A percentile compares a stretch with the other conserved stretches of the same genome.
phyloP scores from a whole-genome alignment of 2,329 filamentous ascomycete species.

The Monilinia laxa region DNA sequence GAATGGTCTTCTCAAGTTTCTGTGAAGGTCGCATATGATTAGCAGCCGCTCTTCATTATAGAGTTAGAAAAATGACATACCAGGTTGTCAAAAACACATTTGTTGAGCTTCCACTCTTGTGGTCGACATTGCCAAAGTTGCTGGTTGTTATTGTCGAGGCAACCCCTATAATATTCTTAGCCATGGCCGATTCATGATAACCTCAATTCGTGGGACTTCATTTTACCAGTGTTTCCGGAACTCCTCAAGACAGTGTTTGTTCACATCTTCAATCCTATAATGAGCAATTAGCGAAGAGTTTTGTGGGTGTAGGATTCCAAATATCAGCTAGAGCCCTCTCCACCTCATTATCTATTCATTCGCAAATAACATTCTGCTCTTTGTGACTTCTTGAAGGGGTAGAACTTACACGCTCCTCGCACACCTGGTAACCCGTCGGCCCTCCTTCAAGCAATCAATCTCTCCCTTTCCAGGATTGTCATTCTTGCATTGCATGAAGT shows the following conservation, averaged over 20 bases:
- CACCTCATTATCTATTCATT: constrained; percentile 25
- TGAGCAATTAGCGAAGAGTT: constrained; percentile 22
- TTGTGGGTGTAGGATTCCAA: not conserved
- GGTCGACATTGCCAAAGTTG: constrained; percentile 94
- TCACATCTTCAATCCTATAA: constrained; percentile 84
- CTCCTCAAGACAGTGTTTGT: constrained; percentile 86
- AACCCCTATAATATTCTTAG: constrained; percentile 54
- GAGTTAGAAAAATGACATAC: constrained; percentile 53
- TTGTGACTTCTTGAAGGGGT: not conserved
- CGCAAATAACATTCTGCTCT: not conserved
- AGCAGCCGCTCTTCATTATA: constrained; percentile 1
- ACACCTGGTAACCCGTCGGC: constrained; percentile 92
- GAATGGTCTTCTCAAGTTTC: constrained; percentile 80
- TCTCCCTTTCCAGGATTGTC: constrained; percentile 89
- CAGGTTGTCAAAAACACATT: constrained; percentile 93
- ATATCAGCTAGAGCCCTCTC: not conserved
- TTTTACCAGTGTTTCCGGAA: constrained; percentile 79
- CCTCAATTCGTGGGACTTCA: not conserved
- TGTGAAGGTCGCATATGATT: constrained; percentile 40
- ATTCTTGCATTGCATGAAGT: constrained; percentile 99
- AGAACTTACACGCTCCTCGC: constrained; percentile 86
- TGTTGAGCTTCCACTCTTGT: constrained; percentile 85
- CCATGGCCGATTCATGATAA: not conserved
- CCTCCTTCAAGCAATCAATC: constrained; percentile 93
- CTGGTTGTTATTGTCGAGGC: constrained; percentile 96